These are phyloP conservation scores for Lipomyces oligophaga DNA, from an alignment of 805 yeast species.

Conservation along the genomic window DNA sequence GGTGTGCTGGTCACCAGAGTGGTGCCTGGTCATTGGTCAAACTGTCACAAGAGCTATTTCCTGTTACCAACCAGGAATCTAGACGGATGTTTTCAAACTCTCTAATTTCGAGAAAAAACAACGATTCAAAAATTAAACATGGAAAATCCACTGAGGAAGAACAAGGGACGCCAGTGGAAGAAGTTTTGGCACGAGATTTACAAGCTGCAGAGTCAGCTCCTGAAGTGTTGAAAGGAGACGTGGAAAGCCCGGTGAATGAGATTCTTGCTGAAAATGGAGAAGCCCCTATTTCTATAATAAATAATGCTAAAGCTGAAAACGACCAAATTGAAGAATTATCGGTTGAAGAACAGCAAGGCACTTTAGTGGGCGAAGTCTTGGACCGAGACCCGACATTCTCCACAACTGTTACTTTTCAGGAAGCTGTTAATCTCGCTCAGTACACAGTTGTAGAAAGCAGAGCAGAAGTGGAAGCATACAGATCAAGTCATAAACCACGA, in stretches of 20 bases:
- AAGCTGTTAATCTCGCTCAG: background rate
- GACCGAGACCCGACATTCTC: background rate
- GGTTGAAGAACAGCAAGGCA: constrained; percentile 2
- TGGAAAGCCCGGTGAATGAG: constrained; percentile 2
- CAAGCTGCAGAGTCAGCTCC: constrained; percentile 24
- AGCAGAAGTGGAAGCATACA: background rate
- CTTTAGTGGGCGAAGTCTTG: constrained; percentile 9
- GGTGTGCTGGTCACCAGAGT: no score
- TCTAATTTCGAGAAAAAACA: no score
- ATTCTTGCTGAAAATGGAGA: constrained; percentile 3
- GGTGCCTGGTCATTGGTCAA: no score
- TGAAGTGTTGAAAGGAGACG: constrained; percentile 21
- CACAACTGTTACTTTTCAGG: background rate
- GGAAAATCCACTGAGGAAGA: constrained; percentile 25
- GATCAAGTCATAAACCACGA: background rate
- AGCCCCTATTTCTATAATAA: background rate
- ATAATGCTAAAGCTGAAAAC: background rate
- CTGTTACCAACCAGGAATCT: no score
- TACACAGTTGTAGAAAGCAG: background rate
- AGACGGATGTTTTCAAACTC: no score
- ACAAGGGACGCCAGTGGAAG: constrained; percentile 29
- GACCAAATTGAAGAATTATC: constrained; percentile 1
- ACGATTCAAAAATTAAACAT: no score
- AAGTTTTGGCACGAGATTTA: constrained; percentile 24
- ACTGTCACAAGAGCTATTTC: no score